Evolutionary conservation across 2,329 filamentous ascomycete genomes (phyloP), one percentile per base, ranked within the genome.

Genomic region (Blastomyces parvus): DNA sequence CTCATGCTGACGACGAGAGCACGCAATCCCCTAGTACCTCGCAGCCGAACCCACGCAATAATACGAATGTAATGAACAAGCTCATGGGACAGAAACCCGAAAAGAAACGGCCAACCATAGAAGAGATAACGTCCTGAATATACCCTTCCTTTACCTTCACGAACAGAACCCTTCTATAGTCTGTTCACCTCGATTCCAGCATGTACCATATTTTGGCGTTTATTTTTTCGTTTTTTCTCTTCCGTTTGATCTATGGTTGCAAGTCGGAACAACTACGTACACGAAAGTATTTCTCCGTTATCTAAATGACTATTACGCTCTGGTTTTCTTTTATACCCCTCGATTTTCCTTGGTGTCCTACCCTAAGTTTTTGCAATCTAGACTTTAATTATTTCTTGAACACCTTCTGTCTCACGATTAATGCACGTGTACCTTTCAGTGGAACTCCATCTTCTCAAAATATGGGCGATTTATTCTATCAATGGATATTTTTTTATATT

Each of bases 21-120:
- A 25, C 59, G 17, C 27, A 30, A 48, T 33, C 44, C 22, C n/a
- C 22, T 14, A 55, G 14, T 4, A 17, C 19, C 8, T 13, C 19
- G 5, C 36, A 61, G 44, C 46, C 50, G 25, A 46, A 42, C 36
- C 38, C 46, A 3, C 40, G 63, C 22, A 64, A 63, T 22, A 66
- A 75, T 42, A 71, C 69, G 40, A 71, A 74, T 59, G 66, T 77
- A 30, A 62, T 78, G 69, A 70, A 69, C 44, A 73, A 69, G 42
- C 68, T 78, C 53, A 76, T 78, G 75, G 74, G 75, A 2, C 71
- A 71, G 6, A 71, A 73, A 19, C 63, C 67, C 13, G 64, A 66
- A 19, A 65, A 64, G 17, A 69, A 71, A 50, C 77, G 74, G 58
- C 75, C 76, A 2, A 70, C 69, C 1, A 78, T 78, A 56, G 70